Evolutionary conservation across 2,329 filamentous ascomycete species (phyloP).

Genomic region (Fusarium neocosmosporiellum): DNA sequence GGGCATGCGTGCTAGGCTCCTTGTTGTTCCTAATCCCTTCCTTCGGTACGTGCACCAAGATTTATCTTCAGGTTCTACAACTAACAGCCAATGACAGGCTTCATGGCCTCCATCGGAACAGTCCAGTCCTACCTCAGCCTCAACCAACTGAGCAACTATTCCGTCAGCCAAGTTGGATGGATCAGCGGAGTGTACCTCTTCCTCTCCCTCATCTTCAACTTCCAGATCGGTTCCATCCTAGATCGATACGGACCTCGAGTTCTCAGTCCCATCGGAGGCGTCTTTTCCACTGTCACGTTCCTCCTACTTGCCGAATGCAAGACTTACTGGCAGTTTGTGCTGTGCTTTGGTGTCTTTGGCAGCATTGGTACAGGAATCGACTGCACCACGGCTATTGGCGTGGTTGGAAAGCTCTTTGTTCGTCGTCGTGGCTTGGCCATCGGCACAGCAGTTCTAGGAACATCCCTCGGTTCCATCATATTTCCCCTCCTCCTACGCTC

Average conservation of each 20-base stretch:
- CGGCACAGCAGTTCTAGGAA: conserved; percentile 25
- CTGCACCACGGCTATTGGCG: conserved; percentile 46
- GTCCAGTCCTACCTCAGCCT: conserved; percentile 57
- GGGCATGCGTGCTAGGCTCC: conserved; percentile 28
- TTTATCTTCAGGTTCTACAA: too few species aligned
- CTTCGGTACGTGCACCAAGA: background rate
- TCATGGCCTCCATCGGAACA: conserved; percentile 58
- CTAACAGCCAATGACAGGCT: conserved; percentile 43
- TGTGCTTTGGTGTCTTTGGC: conserved; percentile 54
- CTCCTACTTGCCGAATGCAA: conserved; percentile 58
- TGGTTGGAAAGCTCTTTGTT: conserved; percentile 42
- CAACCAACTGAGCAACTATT: conserved; percentile 55
- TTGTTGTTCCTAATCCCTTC: conserved; percentile 25
- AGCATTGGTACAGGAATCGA: conserved; percentile 54
- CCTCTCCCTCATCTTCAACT: conserved; percentile 55
- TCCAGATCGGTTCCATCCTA: conserved; percentile 59
- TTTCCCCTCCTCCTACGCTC: conserved; percentile 47
- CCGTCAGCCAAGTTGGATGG: conserved; percentile 58
- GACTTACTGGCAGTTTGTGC: conserved; percentile 59
- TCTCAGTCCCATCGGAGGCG: conserved; percentile 50
- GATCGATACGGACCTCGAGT: conserved; percentile 57
- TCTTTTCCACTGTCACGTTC: conserved; percentile 50
- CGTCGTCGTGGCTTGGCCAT: conserved; percentile 24
- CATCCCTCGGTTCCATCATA: conserved; percentile 43
- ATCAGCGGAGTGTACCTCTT: conserved; percentile 58